Base-by-base conservation (phyloP, 345 rosid genomes). In the Psidium friedrichsthalianum region DNA sequence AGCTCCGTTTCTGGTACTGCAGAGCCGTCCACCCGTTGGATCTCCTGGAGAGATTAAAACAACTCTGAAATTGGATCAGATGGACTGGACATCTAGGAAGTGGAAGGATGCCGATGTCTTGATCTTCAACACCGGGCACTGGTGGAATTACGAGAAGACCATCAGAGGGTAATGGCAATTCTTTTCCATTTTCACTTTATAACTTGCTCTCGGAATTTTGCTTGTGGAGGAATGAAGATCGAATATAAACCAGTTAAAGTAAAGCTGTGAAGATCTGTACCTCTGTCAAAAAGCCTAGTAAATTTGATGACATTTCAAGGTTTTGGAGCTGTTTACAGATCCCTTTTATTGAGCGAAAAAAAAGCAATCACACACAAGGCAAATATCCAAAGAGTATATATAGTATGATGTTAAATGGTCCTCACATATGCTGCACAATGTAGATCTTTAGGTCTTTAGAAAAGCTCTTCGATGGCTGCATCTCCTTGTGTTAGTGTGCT, bases 71-170 rank as follows among this genome's bases (percentile, higher is more conserved):
- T 88, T 97, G 88, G 98, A 97, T 84, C 88, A 87, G 57, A 93
- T 96, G 98, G 99, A 97, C 84, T 96, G 98, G 98, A 92, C 78
- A 61, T 91, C 92, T 3, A 59, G 56, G 56, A 94, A 90, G 86
- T 97, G 99, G 99, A 93, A 56, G 86, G 92, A 91, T 44, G 95
- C 99, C 2, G 99, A 96, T 89, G 83, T 96, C 55, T 87, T 97
- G 83, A 91, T 97, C 85, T 90, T 97, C 87, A 97, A 97, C 90
- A 93, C 95, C 0, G 99, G 99, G 86, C 98, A 97, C 82, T 97
- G 98, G 99, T 96, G 98, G 98, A 96, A 95, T 88, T 89, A 93
- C 5, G 98, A 95, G 93, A 97, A 97, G 93, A 97, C 99, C 44
- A 88, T 92, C 52, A 93, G 96, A 91, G 94, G 94, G 99, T 97